Base-by-base conservation (phyloP, 345 rosid genomes). In the Lepidium africanum region DNA sequence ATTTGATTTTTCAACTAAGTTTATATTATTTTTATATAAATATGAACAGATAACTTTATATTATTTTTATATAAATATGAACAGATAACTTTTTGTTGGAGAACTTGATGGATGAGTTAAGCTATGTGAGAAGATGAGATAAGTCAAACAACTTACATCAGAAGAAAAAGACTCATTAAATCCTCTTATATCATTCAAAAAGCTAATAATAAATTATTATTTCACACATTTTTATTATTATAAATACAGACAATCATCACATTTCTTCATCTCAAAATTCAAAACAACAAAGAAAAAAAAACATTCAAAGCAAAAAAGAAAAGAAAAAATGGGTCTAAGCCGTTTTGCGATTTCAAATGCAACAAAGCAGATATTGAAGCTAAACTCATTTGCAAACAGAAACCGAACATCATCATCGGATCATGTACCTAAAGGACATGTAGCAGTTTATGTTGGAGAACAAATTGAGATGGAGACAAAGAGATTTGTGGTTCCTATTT, bases 391-490 rank as follows among this genome's bases (percentile, higher is more conserved):
- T 13, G 64, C 58, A 9, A 71, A 61, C 63, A 67, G 14, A 67
- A 74, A 53, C 32, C 59, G 63, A 61, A 45, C 69, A 53, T 54
- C 78, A 62, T 61, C 74, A 68, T 74, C 70, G 10, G 78, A 67
- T 68, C 70, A 65, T 23, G 82, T 80, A n/a, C 86, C 81, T 7
- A 80, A 77, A 48, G 84, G 82, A 9, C 81, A 78, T 40, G 61
- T 80, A 41, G 84, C 78, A 37, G 78, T 80, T 37, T 80, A 80
- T 53, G 82, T 80, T 9, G 82, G 84, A 59, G 86, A 82, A 65
- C 25, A 70, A 21, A 50, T 69, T n/a, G 77, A 80, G 51, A 59
- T 61, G 40, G 75, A 77, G 63, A 73, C 54, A 63, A 82, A 55
- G 71, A 62, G 81, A 51, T 82, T 78, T 35, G 70, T 80, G 60